Conservation (phyloP, 352 stramenopile species). For the Phytophthora multivora region DNA sequence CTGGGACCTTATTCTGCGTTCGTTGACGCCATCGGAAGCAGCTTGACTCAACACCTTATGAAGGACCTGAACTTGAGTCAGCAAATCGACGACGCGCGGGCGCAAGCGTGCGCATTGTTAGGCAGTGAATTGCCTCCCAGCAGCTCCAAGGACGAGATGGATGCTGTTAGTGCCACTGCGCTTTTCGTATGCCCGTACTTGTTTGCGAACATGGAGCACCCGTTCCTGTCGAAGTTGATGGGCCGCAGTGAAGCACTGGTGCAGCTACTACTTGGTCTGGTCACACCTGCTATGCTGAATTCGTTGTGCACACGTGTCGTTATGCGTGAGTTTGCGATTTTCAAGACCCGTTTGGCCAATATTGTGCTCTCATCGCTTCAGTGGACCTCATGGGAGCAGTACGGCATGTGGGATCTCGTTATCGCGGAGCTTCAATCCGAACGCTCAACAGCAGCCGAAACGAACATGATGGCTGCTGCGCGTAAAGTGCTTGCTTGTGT, state of each 20-base stretch:
- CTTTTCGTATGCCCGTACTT: slow-evolving; percentile 72
- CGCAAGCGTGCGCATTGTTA: slow-evolving; percentile 63
- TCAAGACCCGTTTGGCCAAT: slow-evolving; percentile 71
- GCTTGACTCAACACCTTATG: slow-evolving; percentile 51
- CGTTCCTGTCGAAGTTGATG: slow-evolving; percentile 64
- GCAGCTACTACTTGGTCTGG: slow-evolving; percentile 65
- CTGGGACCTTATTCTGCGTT: slow-evolving; percentile 73
- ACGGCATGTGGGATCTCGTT: slow-evolving; percentile 80
- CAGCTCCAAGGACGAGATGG: slow-evolving; percentile 57
- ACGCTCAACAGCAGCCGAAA: slow-evolving; percentile 42
- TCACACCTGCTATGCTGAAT: slow-evolving; percentile 65
- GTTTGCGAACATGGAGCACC: slow-evolving; percentile 69
- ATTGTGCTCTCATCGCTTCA: slow-evolving; percentile 76
- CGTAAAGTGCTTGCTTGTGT: slow-evolving; percentile 81
- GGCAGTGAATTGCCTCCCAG: slow-evolving; percentile 32
- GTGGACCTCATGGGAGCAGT: slow-evolving; percentile 88
- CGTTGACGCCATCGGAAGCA: slow-evolving; percentile 57
- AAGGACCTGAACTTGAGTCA: slow-evolving; percentile 78
- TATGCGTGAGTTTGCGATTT: slow-evolving; percentile 78
- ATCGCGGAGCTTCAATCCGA: slow-evolving; percentile 62
- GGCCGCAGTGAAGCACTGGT: slow-evolving; percentile 68
- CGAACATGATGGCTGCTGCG: slow-evolving; percentile 67
- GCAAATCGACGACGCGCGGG: slow-evolving; percentile 80
- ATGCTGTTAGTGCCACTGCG: slow-evolving; percentile 61
- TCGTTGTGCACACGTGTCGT: slow-evolving; percentile 63